Evolutionary conservation across 768 basidiomycete genomes (phyloP).

Genomic region (Mycena amicta): DNA sequence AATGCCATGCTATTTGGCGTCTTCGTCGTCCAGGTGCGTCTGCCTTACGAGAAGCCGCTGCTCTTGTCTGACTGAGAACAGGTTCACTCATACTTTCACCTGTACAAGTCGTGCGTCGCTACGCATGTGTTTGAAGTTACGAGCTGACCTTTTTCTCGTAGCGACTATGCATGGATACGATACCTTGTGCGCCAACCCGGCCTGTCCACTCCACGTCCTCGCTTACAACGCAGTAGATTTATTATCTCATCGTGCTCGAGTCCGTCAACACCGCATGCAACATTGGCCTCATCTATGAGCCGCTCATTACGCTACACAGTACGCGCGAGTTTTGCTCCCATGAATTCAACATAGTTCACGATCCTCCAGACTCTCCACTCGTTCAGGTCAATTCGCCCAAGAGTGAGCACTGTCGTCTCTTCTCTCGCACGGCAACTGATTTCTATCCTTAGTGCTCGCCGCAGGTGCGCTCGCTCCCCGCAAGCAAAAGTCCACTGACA

Average conservation of each 20-base stretch:
- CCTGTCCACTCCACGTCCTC: background rate
- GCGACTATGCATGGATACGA: slow-evolving; percentile 10
- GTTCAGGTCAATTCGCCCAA: background rate
- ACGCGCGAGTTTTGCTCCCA: background rate
- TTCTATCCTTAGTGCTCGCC: slow-evolving; percentile 1
- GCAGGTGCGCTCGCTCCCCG: slow-evolving; percentile 6
- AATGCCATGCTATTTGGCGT: slow-evolving; percentile 19
- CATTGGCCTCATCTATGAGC: slow-evolving; percentile 18
- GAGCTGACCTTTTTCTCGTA: background rate
- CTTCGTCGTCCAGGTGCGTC: slow-evolving; percentile 16
- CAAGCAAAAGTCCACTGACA: background rate
- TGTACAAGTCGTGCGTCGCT: slow-evolving; percentile 19
- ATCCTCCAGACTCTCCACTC: slow-evolving; percentile 2
- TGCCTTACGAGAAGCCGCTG: background rate
- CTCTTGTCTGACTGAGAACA: background rate
- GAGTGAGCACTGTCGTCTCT: slow-evolving; percentile 6
- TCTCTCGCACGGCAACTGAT: background rate
- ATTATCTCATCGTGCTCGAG: slow-evolving; percentile 20
- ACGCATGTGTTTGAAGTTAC: background rate
- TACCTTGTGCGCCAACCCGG: slow-evolving; percentile 5
- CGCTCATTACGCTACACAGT: slow-evolving; percentile 15
- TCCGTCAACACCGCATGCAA: slow-evolving; percentile 16
- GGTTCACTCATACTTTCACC: slow-evolving; percentile 19
- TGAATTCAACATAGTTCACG: background rate
- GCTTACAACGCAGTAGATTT: background rate